Conservation (phyloP, 78 protist genomes). For the Dictyostelium firmibasis region DNA sequence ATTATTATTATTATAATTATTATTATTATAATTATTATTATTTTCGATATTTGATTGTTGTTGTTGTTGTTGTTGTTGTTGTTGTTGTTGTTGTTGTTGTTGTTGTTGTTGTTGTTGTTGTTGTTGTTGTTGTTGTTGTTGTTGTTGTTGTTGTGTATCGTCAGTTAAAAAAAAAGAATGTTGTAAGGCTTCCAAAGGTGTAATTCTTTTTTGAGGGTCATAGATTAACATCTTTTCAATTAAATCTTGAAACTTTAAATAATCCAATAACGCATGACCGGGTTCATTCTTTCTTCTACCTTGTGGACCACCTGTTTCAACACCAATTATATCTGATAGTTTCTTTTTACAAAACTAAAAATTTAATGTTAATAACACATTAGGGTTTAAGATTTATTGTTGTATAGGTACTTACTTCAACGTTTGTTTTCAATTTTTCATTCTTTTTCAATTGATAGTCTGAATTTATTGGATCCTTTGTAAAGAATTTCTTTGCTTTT, state of each 20-base stretch:
- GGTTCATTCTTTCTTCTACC: constrained; percentile 82
- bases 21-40: background rate
- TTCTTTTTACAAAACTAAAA: constrained; percentile 43
- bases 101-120: constrained; percentile 1
- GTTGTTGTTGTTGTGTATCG: background rate
- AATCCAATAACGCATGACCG: constrained; percentile 86
- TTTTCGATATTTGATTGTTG: background rate
- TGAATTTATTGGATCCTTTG: background rate
- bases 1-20: background rate
- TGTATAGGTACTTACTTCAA: constrained; percentile 17
- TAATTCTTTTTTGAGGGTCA: constrained; percentile 90
- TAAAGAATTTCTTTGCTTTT: constrained; percentile 74
- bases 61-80: background rate
- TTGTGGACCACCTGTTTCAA: constrained; percentile 82
- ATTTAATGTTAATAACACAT: background rate
- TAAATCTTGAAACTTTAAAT: constrained; percentile 83
- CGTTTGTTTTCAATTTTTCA: constrained; percentile 14
- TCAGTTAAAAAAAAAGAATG: constrained; percentile 86
- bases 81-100: background rate
- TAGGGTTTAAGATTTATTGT: no score
- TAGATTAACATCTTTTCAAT: constrained; percentile 84
- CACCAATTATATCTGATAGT: constrained; percentile 72
- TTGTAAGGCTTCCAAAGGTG: constrained; percentile 87
- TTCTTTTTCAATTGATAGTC: constrained; percentile 13
- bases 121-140: constrained; percentile 8